phyloP scores from a whole-genome alignment of 2,329 filamentous ascomycete genomes.

The Aspergillus japonicus region DNA sequence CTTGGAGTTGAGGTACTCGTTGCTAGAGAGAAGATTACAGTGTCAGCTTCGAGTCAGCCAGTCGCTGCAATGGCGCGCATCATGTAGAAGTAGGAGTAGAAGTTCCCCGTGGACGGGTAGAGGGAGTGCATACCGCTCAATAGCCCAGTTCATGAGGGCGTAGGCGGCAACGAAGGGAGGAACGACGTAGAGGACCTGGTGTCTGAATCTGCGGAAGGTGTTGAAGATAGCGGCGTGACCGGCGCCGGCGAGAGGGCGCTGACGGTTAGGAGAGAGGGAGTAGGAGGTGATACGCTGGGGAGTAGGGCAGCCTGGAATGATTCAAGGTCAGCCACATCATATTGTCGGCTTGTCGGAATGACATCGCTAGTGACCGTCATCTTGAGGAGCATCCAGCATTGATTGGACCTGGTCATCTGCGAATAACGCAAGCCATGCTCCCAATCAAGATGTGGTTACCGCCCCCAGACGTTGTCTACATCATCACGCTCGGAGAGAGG shows the following conservation, averaged over 20 bases:
- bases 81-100: neutral
- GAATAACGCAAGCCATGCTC: neutral
- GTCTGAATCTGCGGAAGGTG: slow-evolving; percentile 79
- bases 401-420: neutral
- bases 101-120: neutral
- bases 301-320: slow-evolving; percentile 34
- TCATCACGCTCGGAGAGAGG: slow-evolving; percentile 9
- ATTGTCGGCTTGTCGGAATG: neutral
- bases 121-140: slow-evolving; percentile 67
- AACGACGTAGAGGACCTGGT: slow-evolving; percentile 85
- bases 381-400: neutral
- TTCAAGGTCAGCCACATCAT: neutral
- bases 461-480: neutral
- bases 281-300: slow-evolving; percentile 66
- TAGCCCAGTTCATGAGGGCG: slow-evolving; percentile 84
- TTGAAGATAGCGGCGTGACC: slow-evolving; percentile 89
- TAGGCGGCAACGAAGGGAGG: slow-evolving; percentile 79
- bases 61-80: neutral
- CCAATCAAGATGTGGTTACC: neutral
- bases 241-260: slow-evolving; percentile 78
- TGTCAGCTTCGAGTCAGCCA: neutral
- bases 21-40: slow-evolving; percentile 31
- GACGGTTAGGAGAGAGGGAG: slow-evolving; percentile 80
- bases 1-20: slow-evolving; percentile 54
- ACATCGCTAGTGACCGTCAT: neutral